These are phyloP conservation scores for Coniferiporia sulphurascens DNA, from an alignment of 1,284 basidiomycete species.

Conservation along the genomic window DNA sequence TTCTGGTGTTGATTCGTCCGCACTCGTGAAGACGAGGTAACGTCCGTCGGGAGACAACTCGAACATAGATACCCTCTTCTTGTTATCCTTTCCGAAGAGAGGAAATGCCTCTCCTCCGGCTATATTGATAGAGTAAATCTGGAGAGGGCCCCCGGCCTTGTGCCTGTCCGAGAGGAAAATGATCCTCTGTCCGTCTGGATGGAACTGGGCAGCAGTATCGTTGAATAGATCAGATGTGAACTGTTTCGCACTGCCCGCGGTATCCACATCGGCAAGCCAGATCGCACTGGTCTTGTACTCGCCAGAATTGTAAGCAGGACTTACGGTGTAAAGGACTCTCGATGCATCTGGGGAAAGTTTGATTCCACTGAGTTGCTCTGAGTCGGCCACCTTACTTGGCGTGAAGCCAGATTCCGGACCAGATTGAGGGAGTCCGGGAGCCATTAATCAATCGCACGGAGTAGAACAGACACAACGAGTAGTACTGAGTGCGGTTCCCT, in stretches of 20 bases:
- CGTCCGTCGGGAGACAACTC: conserved; percentile 20
- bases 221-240: conserved; percentile 20
- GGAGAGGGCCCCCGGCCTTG: conserved; percentile 18
- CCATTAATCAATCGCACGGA: too few species aligned
- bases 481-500: too few species aligned
- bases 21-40: conserved; percentile 20
- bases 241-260: conserved; percentile 15
- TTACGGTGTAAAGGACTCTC: conserved; percentile 17
- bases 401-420: background rate
- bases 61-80: conserved; percentile 11
- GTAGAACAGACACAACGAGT: too few species aligned
- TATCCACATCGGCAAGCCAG: conserved; percentile 17
- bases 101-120: conserved; percentile 15
- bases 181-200: conserved; percentile 17
- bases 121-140: conserved; percentile 17
- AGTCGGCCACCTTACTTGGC: conserved; percentile 13
- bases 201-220: conserved; percentile 13
- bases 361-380: conserved; percentile 5
- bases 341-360: conserved; percentile 19
- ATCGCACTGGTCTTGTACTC: conserved; percentile 17
- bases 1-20: conserved; percentile 18
- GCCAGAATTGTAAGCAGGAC: conserved; percentile 14
- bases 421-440: background rate
- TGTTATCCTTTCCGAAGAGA: conserved; percentile 14
- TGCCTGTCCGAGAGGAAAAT: conserved; percentile 21